Percentiles rank a stretch among this genome's conserved stretches.
Conservation (phyloP, 108 stramenopile genomes). For the Conticribra guillardii region DNA sequence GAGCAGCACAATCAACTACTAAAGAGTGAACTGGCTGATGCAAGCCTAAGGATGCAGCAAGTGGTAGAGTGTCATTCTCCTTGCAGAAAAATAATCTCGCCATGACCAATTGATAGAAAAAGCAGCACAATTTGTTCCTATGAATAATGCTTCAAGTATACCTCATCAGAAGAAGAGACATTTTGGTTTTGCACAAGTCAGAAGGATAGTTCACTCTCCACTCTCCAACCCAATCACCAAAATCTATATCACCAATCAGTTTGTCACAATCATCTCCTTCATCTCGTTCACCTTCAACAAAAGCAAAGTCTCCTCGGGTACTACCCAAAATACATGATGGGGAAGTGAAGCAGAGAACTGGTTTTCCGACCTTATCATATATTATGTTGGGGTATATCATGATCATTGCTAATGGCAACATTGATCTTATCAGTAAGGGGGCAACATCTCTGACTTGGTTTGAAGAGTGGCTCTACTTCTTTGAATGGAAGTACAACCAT, state of each 20-base stretch:
- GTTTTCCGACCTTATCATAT: not conserved
- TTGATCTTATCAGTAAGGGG: not conserved
- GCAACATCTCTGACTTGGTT: constrained; percentile 15
- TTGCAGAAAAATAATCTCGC: not conserved
- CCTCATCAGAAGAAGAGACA: not conserved
- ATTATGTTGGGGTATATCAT: constrained; percentile 7
- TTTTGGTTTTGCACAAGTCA: too few relatives aligned
- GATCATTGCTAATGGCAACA: constrained; percentile 16
- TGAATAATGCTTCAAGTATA: not conserved
- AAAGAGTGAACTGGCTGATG: not conserved
- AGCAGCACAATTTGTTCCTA: not conserved
- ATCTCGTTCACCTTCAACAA: too few relatives aligned
- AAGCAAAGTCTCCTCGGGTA: not conserved
- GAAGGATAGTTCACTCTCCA: too few relatives aligned
- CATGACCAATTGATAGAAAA: not conserved
- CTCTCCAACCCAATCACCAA: too few relatives aligned
- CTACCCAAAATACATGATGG: not conserved
- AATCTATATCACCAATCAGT: too few relatives aligned
- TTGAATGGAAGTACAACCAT: constrained; percentile 11
- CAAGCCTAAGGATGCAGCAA: not conserved
- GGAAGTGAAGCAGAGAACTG: constrained; percentile 16
- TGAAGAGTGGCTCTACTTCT: constrained; percentile 16
- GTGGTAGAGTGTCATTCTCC: constrained; percentile 16
- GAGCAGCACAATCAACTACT: not conserved
- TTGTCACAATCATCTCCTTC: too few relatives aligned